Evolutionary conservation across 2,329 filamentous ascomycete genomes (phyloP).

Genomic region (Phyllosticta citribraziliensis): DNA sequence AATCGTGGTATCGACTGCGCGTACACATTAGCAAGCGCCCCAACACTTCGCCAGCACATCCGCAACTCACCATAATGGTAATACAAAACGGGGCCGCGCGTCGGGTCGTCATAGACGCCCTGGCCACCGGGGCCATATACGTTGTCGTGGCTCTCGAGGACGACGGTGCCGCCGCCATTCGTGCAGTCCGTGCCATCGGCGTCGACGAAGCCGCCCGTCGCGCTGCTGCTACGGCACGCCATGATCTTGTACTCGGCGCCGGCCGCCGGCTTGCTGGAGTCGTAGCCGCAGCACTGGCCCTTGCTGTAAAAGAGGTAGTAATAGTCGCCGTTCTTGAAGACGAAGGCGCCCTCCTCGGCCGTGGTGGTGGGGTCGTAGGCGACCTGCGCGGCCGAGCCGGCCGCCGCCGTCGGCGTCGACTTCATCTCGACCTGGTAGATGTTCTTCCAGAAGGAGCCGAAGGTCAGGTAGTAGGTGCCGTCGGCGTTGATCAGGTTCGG

Average conservation of each 20-base stretch:
- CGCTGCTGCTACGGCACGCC: slow-evolving; percentile 49
- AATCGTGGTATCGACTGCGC: slow-evolving; percentile 39
- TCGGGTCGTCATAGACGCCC: slow-evolving; percentile 44
- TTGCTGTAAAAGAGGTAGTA: slow-evolving; percentile 57
- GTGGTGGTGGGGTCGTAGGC: slow-evolving; percentile 45
- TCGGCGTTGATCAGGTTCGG: slow-evolving; percentile 32
- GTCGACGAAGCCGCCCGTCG: slow-evolving; percentile 48
- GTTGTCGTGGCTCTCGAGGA: slow-evolving; percentile 49
- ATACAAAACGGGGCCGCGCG: slow-evolving; percentile 46
- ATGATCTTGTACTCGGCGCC: slow-evolving; percentile 58
- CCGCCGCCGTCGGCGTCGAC: slow-evolving; percentile 22
- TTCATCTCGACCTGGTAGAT: slow-evolving; percentile 50
- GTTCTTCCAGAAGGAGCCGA: slow-evolving; percentile 60
- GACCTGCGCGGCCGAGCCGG: slow-evolving; percentile 36
- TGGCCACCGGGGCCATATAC: slow-evolving; percentile 60
- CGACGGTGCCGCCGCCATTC: slow-evolving; percentile 48
- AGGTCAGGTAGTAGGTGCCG: slow-evolving; percentile 44
- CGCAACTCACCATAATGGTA: slow-evolving; percentile 49
- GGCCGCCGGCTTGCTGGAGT: slow-evolving; percentile 38
- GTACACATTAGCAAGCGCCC: too few species aligned
- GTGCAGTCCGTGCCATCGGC: slow-evolving; percentile 43
- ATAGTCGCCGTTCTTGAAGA: slow-evolving; percentile 46
- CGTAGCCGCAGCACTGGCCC: slow-evolving; percentile 54
- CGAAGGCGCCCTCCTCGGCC: slow-evolving; percentile 47
- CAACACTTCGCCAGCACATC: too few species aligned